These are phyloP conservation scores for Claviceps arundinis DNA, from an alignment of 2,329 filamentous ascomycete species.

Conservation along the genomic window DNA sequence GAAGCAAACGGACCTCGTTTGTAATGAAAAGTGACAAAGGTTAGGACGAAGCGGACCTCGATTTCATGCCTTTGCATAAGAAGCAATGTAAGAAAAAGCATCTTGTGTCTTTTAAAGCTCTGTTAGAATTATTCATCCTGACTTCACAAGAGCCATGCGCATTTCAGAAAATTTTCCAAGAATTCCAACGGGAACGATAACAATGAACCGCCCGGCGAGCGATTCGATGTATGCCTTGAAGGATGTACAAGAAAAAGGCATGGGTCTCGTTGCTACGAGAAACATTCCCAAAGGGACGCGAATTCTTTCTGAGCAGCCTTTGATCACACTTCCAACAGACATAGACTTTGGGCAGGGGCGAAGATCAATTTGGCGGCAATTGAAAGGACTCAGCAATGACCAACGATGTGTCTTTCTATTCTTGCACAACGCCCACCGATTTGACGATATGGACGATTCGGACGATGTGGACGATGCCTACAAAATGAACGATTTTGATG, in stretches of 20 bases:
- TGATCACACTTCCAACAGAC: not conserved
- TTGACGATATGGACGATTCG: no score
- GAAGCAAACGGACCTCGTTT: not conserved
- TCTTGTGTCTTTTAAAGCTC: no score
- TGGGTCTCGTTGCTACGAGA: not conserved
- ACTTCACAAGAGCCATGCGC: not conserved
- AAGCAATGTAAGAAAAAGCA: not conserved
- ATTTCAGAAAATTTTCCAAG: not conserved
- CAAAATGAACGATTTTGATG: no score
- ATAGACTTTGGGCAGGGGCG: not conserved
- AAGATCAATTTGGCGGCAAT: no score
- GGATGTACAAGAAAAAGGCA: not conserved
- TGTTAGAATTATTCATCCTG: no score
- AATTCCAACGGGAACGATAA: not conserved
- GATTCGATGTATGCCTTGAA: not conserved
- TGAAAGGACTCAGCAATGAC: no score
- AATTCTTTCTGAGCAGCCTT: not conserved
- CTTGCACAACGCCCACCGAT: no score
- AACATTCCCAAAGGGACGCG: not conserved
- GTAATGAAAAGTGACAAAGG: not conserved
- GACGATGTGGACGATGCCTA: no score
- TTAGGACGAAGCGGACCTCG: not conserved
- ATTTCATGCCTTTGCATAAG: not conserved
- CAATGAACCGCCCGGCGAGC: not conserved
- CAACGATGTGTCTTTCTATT: no score